Evolutionary conservation across 1,284 basidiomycete genomes (phyloP), one percentile per base, ranked within the genome.

Genomic region (Limonomyces culmigenus): DNA sequence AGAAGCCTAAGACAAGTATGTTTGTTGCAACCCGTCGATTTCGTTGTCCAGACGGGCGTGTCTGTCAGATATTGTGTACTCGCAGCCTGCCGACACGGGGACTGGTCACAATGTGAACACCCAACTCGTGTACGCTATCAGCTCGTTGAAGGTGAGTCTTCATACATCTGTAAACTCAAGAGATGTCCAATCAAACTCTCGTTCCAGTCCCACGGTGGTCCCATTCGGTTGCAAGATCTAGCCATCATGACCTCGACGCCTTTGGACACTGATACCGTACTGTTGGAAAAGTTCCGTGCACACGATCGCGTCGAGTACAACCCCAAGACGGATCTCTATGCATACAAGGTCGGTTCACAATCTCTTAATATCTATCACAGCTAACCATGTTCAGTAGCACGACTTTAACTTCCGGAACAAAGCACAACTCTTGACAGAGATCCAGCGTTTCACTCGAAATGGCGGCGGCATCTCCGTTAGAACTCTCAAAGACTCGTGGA

Each of bases 401-500:
- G 88, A 93, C 53, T 89, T 73, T 51, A 77, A 78, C 42, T 78
- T 92, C 45, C 70, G 78, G 18, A 87, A 75, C 46, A 87, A 88
- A 53, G 74, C 72, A 1, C 74, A 86, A 2, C 62, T 93, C 1
- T 55, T 92, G 2, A 77, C 74, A 0, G 77, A 92, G 50, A 79
- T 93, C 19, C 78, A 84, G 47, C 71, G 78, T 1, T 71, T 80
- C 46, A 79, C 79, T 3, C 68, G 73, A 14, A 76, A 74, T 47
- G 78, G 79, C 10, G 77, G 80, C 4, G 88, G 88, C 1, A 73
- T 93, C 39, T 73, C 83, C n/a, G 74, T 92, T 13, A 72, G 83
- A 8, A 67, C 75, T 2, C 60, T 93, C 30, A 85, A 89, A 46
- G 88, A 92, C 49, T 83, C 81, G 14, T 93, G 87, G 80, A 83